A percentile compares a stretch with the other conserved stretches of the same genome.
These are phyloP conservation scores for Yamadazyma songkhlaensis DNA, from an alignment of 1,139 yeast species.

Conservation along the genomic window DNA sequence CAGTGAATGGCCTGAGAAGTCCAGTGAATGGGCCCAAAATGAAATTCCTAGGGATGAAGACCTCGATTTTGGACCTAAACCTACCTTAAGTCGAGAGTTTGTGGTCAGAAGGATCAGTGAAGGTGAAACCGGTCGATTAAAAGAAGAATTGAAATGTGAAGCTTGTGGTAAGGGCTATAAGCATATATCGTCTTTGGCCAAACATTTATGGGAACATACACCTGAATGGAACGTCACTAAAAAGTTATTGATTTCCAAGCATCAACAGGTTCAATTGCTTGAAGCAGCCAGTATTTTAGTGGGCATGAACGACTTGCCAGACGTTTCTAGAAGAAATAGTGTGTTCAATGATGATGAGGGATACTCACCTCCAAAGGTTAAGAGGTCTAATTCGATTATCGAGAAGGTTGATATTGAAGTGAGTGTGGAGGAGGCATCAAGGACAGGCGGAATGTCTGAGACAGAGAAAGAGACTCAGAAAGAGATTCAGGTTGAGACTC, in stretches of 20 bases:
- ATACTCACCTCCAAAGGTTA: slow-evolving; percentile 8
- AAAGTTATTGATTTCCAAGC: slow-evolving; percentile 77
- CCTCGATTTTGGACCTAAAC: slow-evolving; percentile 22
- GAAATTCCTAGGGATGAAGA: no score
- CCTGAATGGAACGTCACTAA: slow-evolving; percentile 91
- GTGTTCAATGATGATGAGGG: slow-evolving; percentile 14
- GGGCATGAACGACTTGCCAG: slow-evolving; percentile 60
- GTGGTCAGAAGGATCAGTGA: slow-evolving; percentile 81
- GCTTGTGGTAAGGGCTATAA: slow-evolving; percentile 90
- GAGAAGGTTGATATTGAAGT: no score
- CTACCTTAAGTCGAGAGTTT: slow-evolving; percentile 64
- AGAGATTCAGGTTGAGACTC: no score
- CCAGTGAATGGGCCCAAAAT: no score
- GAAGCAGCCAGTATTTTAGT: slow-evolving; percentile 88
- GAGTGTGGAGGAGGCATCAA: no score
- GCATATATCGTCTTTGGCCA: slow-evolving; percentile 75
- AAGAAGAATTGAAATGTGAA: slow-evolving; percentile 81
- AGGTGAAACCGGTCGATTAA: slow-evolving; percentile 80
- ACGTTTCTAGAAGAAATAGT: slow-evolving; percentile 14
- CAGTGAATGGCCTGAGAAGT: no score
- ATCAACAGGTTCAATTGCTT: slow-evolving; percentile 83
- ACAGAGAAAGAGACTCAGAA: no score
- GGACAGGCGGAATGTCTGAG: no score
- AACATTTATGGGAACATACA: slow-evolving; percentile 79
- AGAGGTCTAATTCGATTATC: slow-evolving; percentile 14